Base-by-base conservation (phyloP, 148 eudicot genomes). In the Amaranthus palmeri region DNA sequence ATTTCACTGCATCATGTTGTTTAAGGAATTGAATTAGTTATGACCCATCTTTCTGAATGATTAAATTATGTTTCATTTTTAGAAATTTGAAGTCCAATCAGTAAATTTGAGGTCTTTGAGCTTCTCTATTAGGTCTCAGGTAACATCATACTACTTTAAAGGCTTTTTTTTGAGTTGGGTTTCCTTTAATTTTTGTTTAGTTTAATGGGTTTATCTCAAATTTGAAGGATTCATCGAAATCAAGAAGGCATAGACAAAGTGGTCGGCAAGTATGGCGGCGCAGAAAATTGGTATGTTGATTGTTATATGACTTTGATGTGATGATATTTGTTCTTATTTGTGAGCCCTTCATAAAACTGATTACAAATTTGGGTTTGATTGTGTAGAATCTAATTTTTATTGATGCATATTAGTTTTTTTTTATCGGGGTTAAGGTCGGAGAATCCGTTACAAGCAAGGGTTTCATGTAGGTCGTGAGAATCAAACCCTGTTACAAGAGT, bases 211-310 rank as follows among this genome's bases (percentile, higher is more conserved):
- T 48, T 74, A 3, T 62, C 4, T 64, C 4, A 46, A 8, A 6
- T 10, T 25, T 66, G 57, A 65, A 90, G 92, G 85, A 52, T n/a
- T 54, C 55, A 46, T 72, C 87, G 44, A 83, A 66, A 46, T 71
- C 86, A 14, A 72, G 69, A 61, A 67, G 74, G 60, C 84, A 57
- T 36, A 85, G 84, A 52, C 73, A 74, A 62, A 70, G 84, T 72
- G 45, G 81, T 9, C 83, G 87, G 74, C 79, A 73, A 61, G 90
- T 93, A 15, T 93, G 98, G 98, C 88, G 98, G 71, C 90, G 98
- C 65, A 86, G 96, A 78, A 83, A 85, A 86, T 78, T 90, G 96
- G 98, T 93, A 82, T 54, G 54, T 14, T 72, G 8, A n/a, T n/a
- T 72, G 18, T 72, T 71, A 41, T 10, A 15, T 49, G 9, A 4